phyloP scores from a whole-genome alignment of 2,329 filamentous ascomycete genomes.

The Apiospora aurea region DNA sequence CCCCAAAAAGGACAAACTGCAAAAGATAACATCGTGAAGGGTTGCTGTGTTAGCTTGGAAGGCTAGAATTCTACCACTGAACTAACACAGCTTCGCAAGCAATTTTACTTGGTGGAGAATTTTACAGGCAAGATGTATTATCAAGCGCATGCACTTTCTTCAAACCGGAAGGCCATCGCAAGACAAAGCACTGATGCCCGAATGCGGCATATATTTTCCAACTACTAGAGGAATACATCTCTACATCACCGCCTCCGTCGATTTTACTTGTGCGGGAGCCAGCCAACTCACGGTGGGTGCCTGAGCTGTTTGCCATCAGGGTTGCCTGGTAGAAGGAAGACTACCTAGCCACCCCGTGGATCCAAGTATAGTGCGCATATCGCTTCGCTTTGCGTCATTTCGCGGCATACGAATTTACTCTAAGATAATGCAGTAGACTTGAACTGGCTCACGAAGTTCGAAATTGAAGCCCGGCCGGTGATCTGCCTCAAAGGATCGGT shows the following conservation, averaged over 20 bases:
- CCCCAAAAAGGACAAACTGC: neutral
- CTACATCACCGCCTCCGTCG: neutral
- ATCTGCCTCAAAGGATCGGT: too few species aligned
- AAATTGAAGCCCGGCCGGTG: neutral
- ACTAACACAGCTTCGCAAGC: constrained; percentile 21
- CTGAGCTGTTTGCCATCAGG: neutral
- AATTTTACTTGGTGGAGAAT: too few species aligned
- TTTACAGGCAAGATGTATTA: neutral
- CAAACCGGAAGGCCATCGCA: neutral
- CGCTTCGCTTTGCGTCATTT: neutral
- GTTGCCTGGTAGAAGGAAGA: neutral
- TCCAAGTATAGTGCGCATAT: neutral
- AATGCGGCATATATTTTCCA: neutral
- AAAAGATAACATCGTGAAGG: neutral
- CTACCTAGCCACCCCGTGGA: neutral
- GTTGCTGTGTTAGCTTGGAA: constrained; percentile 20
- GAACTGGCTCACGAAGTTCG: neutral
- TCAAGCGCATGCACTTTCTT: too few species aligned
- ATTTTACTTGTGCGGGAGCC: neutral
- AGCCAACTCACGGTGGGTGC: neutral
- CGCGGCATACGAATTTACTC: neutral
- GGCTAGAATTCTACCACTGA: constrained; percentile 21
- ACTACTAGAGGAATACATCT: too few species aligned
- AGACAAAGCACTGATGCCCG: neutral
- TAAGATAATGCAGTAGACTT: neutral